phyloP scores from a whole-genome alignment of 75 land plant genomes.

The Pinus albicaulis region DNA sequence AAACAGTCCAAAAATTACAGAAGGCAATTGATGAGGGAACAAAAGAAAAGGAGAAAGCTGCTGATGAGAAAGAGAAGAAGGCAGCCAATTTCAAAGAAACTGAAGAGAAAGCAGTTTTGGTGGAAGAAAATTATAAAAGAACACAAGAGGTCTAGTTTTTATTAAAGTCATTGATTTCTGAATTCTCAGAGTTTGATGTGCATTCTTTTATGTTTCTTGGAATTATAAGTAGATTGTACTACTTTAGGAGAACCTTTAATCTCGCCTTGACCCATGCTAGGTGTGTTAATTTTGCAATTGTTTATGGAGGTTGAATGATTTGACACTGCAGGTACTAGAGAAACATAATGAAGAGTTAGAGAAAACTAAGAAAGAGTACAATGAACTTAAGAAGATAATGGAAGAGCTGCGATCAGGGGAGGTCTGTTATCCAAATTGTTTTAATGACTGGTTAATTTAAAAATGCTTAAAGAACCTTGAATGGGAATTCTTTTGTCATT shows the following conservation, averaged over 20 bases:
- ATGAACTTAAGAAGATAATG: conserved; percentile 58
- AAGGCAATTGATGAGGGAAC: conserved; percentile 75
- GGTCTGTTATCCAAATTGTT: conserved; percentile 33
- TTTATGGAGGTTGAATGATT: conserved; percentile 1
- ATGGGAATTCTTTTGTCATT: neutral
- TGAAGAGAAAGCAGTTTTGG: conserved; percentile 74
- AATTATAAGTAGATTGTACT: neutral
- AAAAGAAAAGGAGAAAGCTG: conserved; percentile 52
- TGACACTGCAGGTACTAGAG: conserved; percentile 51
- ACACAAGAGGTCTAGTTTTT: conserved; percentile 66
- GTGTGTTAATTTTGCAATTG: neutral
- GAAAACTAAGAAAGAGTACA: conserved; percentile 57
- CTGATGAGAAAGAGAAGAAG: conserved; percentile 56
- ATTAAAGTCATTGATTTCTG: neutral
- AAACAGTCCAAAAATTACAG: conserved; percentile 65
- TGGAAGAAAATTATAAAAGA: conserved; percentile 77
- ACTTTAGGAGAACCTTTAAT: neutral
- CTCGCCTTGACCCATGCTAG: neutral
- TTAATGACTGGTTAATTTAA: neutral
- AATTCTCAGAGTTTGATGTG: neutral
- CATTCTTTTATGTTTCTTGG: neutral
- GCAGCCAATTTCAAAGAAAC: conserved; percentile 58
- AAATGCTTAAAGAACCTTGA: neutral
- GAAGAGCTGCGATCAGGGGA: conserved; percentile 80
- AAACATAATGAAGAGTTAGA: conserved; percentile 69